A percentile compares a stretch with the other conserved stretches of the same genome.
Evolutionary conservation across 441 rosid species (phyloP).

Genomic region (Erysimum pusillum): DNA sequence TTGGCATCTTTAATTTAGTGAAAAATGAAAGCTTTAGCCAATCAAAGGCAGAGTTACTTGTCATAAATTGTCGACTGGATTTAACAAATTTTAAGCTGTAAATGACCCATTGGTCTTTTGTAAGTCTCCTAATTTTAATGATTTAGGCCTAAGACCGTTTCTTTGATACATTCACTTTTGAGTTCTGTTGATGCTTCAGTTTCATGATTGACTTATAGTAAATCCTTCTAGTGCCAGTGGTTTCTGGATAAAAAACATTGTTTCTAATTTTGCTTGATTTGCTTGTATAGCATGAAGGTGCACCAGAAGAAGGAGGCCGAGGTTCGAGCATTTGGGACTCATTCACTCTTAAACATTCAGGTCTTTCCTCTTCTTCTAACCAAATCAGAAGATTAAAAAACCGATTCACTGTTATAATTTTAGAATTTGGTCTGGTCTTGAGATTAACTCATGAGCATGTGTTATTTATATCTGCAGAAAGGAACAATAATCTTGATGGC

Average conservation of each 20-base stretch:
- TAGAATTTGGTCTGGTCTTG: background rate
- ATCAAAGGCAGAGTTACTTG: conserved; percentile 1
- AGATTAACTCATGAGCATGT: conserved; percentile 3
- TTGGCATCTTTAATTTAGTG: background rate
- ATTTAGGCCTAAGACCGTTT: conserved; percentile 3
- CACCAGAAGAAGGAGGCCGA: conserved; percentile 59
- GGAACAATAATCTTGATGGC: conserved; percentile 50
- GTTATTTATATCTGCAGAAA: conserved; percentile 21
- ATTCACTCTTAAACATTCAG: conserved; percentile 59
- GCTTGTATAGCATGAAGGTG: conserved; percentile 71
- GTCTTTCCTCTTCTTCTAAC: conserved; percentile 39
- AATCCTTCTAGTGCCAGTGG: background rate
- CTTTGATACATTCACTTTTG: conserved; percentile 11
- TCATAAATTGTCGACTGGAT: background rate
- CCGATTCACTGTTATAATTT: background rate
- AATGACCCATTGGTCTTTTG: background rate
- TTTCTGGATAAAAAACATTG: background rate
- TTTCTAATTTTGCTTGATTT: conserved; percentile 20
- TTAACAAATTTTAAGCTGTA: background rate
- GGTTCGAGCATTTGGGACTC: conserved; percentile 72
- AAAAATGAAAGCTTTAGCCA: conserved; percentile 2
- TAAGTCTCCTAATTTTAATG: background rate
- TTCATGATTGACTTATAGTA: conserved; percentile 13
- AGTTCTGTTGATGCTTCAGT: conserved; percentile 21
- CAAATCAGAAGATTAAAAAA: background rate